These are phyloP conservation scores for Akanthomyces dipterigenus DNA, from an alignment of 2,329 filamentous ascomycete genomes.

Conservation along the genomic window DNA sequence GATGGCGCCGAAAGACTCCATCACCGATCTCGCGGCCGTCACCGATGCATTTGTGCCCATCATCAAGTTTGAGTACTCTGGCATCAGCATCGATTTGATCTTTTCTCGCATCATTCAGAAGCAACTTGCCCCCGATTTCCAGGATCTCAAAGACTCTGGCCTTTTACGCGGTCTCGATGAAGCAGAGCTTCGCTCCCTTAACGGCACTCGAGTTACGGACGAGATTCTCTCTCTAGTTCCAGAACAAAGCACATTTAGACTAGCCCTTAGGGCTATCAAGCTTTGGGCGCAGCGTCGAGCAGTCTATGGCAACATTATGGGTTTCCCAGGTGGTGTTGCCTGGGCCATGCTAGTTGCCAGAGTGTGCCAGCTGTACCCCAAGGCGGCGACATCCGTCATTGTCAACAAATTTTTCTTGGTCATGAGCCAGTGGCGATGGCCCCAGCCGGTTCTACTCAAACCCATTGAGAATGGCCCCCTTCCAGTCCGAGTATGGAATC, in stretches of 20 bases:
- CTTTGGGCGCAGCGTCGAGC: constrained; percentile 90
- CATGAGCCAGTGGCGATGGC: constrained; percentile 89
- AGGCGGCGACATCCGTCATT: constrained; percentile 80
- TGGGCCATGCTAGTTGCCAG: constrained; percentile 97
- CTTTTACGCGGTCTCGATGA: constrained; percentile 83
- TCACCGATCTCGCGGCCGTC: constrained; percentile 79
- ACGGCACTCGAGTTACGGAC: constrained; percentile 89
- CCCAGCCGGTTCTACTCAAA: constrained; percentile 86
- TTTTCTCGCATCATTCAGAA: constrained; percentile 69
- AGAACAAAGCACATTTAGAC: constrained; percentile 80
- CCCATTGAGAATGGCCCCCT: constrained; percentile 75
- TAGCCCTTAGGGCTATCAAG: constrained; percentile 87
- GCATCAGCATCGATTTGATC: constrained; percentile 92
- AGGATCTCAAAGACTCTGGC: constrained; percentile 74
- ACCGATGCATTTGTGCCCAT: constrained; percentile 91
- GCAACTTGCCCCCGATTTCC: constrained; percentile 59
- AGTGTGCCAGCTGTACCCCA: constrained; percentile 93
- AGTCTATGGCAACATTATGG: constrained; percentile 93
- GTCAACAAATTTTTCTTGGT: constrained; percentile 93
- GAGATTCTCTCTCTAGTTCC: constrained; percentile 87
- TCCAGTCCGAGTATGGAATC: constrained; percentile 89
- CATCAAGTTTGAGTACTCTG: constrained; percentile 89
- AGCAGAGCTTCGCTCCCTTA: constrained; percentile 78
- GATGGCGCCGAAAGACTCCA: constrained; percentile 70
- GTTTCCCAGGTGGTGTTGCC: constrained; percentile 92